Conservation (phyloP, 768 basidiomycete genomes). For the Hydnum rufescens region DNA sequence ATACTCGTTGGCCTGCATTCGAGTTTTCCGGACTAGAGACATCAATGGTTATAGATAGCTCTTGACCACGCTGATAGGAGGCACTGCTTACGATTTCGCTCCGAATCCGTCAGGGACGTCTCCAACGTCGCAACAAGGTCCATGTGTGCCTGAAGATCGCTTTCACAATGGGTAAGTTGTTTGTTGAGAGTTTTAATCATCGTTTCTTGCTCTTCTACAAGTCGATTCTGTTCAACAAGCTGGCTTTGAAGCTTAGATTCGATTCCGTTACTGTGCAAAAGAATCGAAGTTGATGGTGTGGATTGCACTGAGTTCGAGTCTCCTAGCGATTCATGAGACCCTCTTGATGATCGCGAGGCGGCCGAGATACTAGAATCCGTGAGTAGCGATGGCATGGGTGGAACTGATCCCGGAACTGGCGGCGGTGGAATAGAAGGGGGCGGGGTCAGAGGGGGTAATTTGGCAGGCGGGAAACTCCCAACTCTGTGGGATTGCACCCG, state of each 20-base stretch:
- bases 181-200: constrained; percentile 93
- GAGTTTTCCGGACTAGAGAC: constrained; percentile 64
- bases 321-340: neutral
- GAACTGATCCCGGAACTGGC: constrained; percentile 39
- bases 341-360: constrained; percentile 10
- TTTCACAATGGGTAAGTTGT: constrained; percentile 82
- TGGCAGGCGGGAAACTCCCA: constrained; percentile 38
- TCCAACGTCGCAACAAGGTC: constrained; percentile 73
- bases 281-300: constrained; percentile 26
- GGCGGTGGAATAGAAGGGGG: constrained; percentile 77
- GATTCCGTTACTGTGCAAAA: constrained; percentile 15
- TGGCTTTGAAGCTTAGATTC: constrained; percentile 39
- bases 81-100: constrained; percentile 62
- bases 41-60: constrained; percentile 8
- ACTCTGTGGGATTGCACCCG: neutral
- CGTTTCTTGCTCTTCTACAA: constrained; percentile 63
- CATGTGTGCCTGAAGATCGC: constrained; percentile 78
- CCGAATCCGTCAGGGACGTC: constrained; percentile 72
- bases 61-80: constrained; percentile 1
- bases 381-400: constrained; percentile 19
- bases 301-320: constrained; percentile 19
- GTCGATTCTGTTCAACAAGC: constrained; percentile 55
- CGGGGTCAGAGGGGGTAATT: constrained; percentile 73
- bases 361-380: constrained; percentile 31
- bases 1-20: constrained; percentile 81